These are phyloP conservation scores for Achaetomium macrosporum DNA, from an alignment of 2,329 filamentous ascomycete species.

Conservation along the genomic window DNA sequence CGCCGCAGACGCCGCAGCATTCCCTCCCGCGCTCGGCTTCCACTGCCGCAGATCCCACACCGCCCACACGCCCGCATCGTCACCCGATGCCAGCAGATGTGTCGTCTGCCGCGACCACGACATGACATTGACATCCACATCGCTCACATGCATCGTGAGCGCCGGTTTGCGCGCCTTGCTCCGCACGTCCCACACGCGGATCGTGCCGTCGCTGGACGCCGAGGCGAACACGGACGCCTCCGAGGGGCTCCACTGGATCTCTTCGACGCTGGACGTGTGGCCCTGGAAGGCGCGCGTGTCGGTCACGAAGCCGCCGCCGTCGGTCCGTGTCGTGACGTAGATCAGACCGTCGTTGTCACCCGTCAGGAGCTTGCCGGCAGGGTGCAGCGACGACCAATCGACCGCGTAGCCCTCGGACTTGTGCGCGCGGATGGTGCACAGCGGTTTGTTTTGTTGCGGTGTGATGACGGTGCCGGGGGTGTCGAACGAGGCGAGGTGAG, in stretches of 20 bases:
- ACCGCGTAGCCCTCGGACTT: constrained; percentile 90
- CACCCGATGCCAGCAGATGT: constrained; percentile 85
- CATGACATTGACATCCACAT: constrained; percentile 90
- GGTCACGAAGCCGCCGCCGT: constrained; percentile 84
- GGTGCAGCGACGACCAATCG: constrained; percentile 86
- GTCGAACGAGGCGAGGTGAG: constrained; percentile 84
- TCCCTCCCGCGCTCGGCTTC: constrained; percentile 59
- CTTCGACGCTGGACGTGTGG: constrained; percentile 81
- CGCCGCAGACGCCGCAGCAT: constrained; percentile 33
- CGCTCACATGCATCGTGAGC: constrained; percentile 76
- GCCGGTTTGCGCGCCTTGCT: constrained; percentile 87
- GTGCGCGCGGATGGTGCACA: constrained; percentile 84
- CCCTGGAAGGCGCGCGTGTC: constrained; percentile 79
- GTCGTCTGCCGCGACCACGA: constrained; percentile 87
- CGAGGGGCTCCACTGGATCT: constrained; percentile 92
- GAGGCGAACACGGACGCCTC: constrained; percentile 94
- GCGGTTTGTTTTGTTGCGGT: constrained; percentile 78
- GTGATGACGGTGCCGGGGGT: constrained; percentile 76
- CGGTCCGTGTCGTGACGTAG: constrained; percentile 78
- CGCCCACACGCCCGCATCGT: constrained; percentile 88
- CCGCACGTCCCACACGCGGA: constrained; percentile 92
- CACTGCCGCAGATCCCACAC: constrained; percentile 96
- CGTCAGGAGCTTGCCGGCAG: constrained; percentile 79
- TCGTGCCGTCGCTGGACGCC: constrained; percentile 85
- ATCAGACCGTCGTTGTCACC: constrained; percentile 89